Evolutionary conservation across 352 stramenopile genomes (phyloP), one percentile per base, ranked within the genome.

Genomic region (Saprolegnia diclina): DNA sequence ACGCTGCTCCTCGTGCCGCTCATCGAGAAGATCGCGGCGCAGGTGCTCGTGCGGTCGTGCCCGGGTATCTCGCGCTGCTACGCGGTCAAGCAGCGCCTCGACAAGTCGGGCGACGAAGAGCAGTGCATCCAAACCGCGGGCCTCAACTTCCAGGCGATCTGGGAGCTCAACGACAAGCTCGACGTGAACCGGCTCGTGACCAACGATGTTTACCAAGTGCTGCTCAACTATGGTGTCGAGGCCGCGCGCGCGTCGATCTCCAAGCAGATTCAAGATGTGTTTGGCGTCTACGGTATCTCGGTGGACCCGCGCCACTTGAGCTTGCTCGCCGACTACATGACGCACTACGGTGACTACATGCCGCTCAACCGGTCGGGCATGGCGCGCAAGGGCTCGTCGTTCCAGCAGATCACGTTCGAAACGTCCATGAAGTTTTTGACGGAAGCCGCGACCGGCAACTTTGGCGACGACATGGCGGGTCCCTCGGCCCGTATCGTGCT

Each of bases 371-470:
- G 97, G 61, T 97, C 91, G 64, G 97, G 97, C 65, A 99, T 99
- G 94, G 85, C 88, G 62, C 87, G 98, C 72, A 95, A 96, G 73
- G 92, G 90, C 62, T 99, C 94, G 38, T 87, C 96, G 24, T 97
- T 99, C 74, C 87, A 99, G 74, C 96, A 99, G 80, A 99, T 99
- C 89, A 99, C 95, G 79, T 99, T 99, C 79, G 98, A 99, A 82
- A 99, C 97, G 44, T 99, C 97, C 29, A 97, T 97, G 71, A 95
- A 97, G 44, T 99, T 99, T 77, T 81, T 99, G 66, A 98, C 94
- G 11, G 82, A 98, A 65, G 97, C 97, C 24, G 96, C 97, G 50
- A 72, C 99, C 16, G 86, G 91, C 56, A 85, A 87, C 26, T 74
- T 94, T 16, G 83, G 80, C 64, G 97, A 99, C 74, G 75, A 84